These are phyloP conservation scores for Hymenoscyphus infarciens DNA, from an alignment of 2,329 filamentous ascomycete species.

Conservation along the genomic window DNA sequence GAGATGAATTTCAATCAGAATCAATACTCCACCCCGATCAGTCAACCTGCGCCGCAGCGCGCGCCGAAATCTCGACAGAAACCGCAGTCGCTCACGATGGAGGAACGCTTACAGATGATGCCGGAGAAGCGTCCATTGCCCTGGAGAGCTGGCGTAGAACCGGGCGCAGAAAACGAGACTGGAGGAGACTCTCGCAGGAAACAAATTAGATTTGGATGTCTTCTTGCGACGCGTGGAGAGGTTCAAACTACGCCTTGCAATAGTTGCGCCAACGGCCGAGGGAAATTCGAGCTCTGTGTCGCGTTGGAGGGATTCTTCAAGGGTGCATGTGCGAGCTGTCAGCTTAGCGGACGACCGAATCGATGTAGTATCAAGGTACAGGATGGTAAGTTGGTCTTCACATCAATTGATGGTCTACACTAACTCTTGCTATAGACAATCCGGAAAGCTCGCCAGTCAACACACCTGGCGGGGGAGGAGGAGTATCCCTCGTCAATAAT, in stretches of 20 bases:
- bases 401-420: constrained; percentile 5
- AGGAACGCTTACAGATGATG: constrained; percentile 33
- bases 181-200: constrained; percentile 35
- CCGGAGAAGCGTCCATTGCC: constrained; percentile 31
- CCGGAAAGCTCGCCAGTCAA: constrained; percentile 20
- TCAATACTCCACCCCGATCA: constrained; percentile 6
- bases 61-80: constrained; percentile 15
- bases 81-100: constrained; percentile 27
- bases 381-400: constrained; percentile 28
- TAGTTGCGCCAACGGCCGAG: constrained; percentile 33
- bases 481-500: constrained; percentile 11
- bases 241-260: constrained; percentile 28
- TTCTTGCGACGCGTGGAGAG: constrained; percentile 33
- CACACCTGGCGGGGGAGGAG: constrained; percentile 13
- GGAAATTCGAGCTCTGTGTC: constrained; percentile 34
- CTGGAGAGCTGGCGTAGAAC: constrained; percentile 33
- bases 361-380: constrained; percentile 34
- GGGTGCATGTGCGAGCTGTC: constrained; percentile 35
- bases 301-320: constrained; percentile 36
- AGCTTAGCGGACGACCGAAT: constrained; percentile 34
- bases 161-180: constrained; percentile 33
- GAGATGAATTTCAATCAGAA: constrained; percentile 13
- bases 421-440: constrained; percentile 12
- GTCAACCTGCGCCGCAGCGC: constrained; percentile 11
- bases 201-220: constrained; percentile 34